Percentiles rank a stretch among this genome's conserved stretches.
These are phyloP conservation scores for Candida oleophila DNA, from an alignment of 805 yeast species.

Conservation along the genomic window DNA sequence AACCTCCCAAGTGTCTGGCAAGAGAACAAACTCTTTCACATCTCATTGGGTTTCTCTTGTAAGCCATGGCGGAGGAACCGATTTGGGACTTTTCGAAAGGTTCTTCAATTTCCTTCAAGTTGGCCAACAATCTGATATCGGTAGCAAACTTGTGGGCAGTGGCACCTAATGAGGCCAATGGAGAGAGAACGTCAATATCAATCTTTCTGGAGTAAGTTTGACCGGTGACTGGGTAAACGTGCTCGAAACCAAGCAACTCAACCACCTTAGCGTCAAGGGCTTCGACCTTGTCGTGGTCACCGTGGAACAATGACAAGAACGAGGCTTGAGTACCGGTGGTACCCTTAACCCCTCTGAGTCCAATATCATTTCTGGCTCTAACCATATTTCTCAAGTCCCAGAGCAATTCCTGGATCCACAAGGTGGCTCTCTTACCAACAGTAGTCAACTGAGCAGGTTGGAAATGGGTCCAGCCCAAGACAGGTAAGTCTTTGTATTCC, in stretches of 20 bases:
- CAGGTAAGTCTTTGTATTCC: slow-evolving; percentile 92
- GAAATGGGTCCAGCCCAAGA: slow-evolving; percentile 98
- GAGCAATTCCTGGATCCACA: slow-evolving; percentile 95
- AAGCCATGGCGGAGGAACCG: slow-evolving; percentile 98
- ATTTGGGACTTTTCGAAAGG: slow-evolving; percentile 98
- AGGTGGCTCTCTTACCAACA: slow-evolving; percentile 95
- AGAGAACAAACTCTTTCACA: slow-evolving; percentile 98
- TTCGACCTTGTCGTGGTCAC: slow-evolving; percentile 96
- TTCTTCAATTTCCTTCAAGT: slow-evolving; percentile 96
- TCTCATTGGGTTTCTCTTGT: slow-evolving; percentile 99
- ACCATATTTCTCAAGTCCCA: slow-evolving; percentile 97
- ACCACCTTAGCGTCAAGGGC: slow-evolving; percentile 87
- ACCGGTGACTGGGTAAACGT: slow-evolving; percentile 96
- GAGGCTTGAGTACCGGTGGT: slow-evolving; percentile 99
- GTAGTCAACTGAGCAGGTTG: slow-evolving; percentile 99
- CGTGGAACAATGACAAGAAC: slow-evolving; percentile 91
- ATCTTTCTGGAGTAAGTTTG: slow-evolving; percentile 99
- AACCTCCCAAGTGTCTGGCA: slow-evolving; percentile 90
- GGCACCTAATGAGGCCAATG: slow-evolving; percentile 93
- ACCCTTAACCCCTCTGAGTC: slow-evolving; percentile 97
- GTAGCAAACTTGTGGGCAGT: slow-evolving; percentile 97
- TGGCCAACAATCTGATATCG: slow-evolving; percentile 91
- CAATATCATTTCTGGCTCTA: slow-evolving; percentile 95
- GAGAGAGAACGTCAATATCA: slow-evolving; percentile 90
- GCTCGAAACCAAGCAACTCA: slow-evolving; percentile 88